Evolutionary conservation across 2,329 filamentous ascomycete genomes (phyloP).

Genomic region (Calonectria pseudoreteaudii): DNA sequence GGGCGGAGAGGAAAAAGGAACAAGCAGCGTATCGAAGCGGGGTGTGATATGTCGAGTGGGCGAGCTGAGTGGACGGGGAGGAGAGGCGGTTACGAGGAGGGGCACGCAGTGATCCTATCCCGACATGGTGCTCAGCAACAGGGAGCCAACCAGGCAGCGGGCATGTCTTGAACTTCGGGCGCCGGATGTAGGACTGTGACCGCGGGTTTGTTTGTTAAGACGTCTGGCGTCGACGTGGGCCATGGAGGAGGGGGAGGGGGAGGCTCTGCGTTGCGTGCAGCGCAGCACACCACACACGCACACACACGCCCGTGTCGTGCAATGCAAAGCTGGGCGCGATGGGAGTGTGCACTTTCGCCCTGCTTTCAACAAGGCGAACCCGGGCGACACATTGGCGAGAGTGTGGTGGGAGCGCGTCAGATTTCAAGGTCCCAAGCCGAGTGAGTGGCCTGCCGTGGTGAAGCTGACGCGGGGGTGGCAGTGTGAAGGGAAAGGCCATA

Average conservation of each 20-base stretch:
- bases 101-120: neutral
- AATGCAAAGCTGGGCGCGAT: slow-evolving; percentile 33
- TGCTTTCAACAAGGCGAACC: slow-evolving; percentile 34
- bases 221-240: neutral
- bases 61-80: slow-evolving; percentile 11
- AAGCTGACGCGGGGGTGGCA: slow-evolving; percentile 34
- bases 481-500: neutral
- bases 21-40: neutral
- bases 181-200: neutral
- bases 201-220: neutral
- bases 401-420: slow-evolving; percentile 25
- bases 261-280: slow-evolving; percentile 31
- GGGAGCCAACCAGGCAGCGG: neutral
- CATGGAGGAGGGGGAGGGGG: slow-evolving; percentile 13
- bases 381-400: no score
- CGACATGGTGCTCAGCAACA: neutral
- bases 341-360: slow-evolving; percentile 39
- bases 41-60: neutral
- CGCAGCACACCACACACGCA: slow-evolving; percentile 12
- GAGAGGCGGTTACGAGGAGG: neutral
- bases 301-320: slow-evolving; percentile 31
- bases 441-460: slow-evolving; percentile 41
- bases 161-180: neutral
- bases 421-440: slow-evolving; percentile 29
- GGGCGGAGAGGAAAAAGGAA: slow-evolving; percentile 14